Base-by-base conservation (phyloP, 805 yeast genomes). In the Danielia reshetovae region DNA sequence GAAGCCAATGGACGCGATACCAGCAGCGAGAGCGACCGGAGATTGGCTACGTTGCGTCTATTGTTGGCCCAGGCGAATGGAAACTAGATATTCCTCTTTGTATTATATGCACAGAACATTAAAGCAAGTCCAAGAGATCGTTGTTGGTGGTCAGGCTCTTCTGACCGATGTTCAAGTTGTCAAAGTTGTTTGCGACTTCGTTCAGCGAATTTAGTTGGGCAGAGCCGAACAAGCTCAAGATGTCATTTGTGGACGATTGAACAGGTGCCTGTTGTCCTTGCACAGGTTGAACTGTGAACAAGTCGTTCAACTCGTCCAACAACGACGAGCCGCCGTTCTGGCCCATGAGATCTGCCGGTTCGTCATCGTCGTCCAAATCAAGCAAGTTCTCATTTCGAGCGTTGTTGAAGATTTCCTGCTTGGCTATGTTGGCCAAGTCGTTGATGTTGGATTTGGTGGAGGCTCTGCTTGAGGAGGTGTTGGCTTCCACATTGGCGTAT, bases 361-460 rank as follows among this genome's bases (percentile, higher is more conserved):
- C 46, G 13, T 65, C 75, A 30, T 78, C 86, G 40, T 79, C 86
- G 50, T 83, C 96, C 45, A 90, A 79, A 56, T 90, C 96, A 33
- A 90, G 74, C 46, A 93, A 68, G 48, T 85, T 86, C 48, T 87
- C 96, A 29, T 82, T 80, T 48, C 80, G 79, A 18, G 72, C 74
- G 30, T 74, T 75, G 37, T 68, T 72, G 30, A 78, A 75, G 38
- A 81, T 76, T 51, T 87, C 96, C 39, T 77, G 79, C 45, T 77
- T 79, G 8, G 96, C 96, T 46, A 81, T 62, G 42, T 75, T 77
- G 45, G 79, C 79, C 57, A 85, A 75, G 55, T 89, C 97, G 46
- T 84, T 87, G 30, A 89, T 68, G 36, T 79, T 75, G 28, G 45
- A 36, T 18, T 31, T 43, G 22, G 41, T 38, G 13, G 47, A 26